Base-by-base conservation (phyloP, 2,329 filamentous ascomycete genomes). In the Pyrenophora tritici-repentis region DNA sequence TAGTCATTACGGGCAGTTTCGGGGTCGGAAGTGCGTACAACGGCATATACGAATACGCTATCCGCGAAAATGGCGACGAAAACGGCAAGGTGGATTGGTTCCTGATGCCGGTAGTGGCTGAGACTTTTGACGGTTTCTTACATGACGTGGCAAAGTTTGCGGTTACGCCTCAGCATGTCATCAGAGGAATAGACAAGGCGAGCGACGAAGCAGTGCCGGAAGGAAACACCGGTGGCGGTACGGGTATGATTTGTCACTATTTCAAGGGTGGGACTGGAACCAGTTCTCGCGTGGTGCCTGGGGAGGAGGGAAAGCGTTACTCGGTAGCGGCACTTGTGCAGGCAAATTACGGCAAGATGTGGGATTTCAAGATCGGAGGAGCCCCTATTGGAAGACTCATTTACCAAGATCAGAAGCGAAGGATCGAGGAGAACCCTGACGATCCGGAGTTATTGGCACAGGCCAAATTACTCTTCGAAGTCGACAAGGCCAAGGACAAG, bases 251-350 rank as follows among this genome's bases (percentile, higher is more conserved):
- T 32, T 86, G 83, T 62, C 83, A 87, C 61, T 80, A 79, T 56
- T 86, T 84, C 74, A 87, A 88, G 66, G 86, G 84, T 31, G 86
- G 86, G 0, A 89, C 86, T 0, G 86, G 86, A 1, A 85, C 80
- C 0, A 81, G 81, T 59, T 85, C 80, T 40, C 79, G 86, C 18
- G 57, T 83, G 6, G 78, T 88, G 1, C 63, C 67, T 4, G 62
- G 56, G 6, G 59, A 50, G 13, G 44, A 57, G 6, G 60, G 53
- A 6, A 68, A 63, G n/a, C 70, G 73, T 3, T 88, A 84, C 61
- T 86, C 81, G 0, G 76, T 89, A 16, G 86, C 77, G 1, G 84
- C 81, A 1, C 74, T 89, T 6, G 83, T 86, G 3, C 85, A 88
- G 68, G 80, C 82, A 38, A 89, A 89, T 66, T 89, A 88, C 63